Evolutionary conservation across 345 rosid species (phyloP).

Genomic region (Aurinia saxatilis): DNA sequence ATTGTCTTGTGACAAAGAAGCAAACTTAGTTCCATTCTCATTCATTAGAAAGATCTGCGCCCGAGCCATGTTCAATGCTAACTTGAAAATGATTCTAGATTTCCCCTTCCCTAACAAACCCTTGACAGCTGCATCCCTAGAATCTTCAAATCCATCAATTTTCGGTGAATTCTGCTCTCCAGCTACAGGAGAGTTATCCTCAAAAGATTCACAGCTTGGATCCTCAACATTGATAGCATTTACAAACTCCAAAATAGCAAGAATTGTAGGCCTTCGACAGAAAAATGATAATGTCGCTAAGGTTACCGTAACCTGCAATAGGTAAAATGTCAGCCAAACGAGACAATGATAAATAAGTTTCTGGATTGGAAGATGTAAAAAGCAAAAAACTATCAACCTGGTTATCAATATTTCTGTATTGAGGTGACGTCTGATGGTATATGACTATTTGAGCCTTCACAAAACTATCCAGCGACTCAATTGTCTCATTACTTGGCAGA

Average conservation of each 20-base stretch:
- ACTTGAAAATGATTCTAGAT: conserved; percentile 70
- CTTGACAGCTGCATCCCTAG: conserved; percentile 62
- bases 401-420: conserved; percentile 64
- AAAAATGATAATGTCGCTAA: conserved; percentile 84
- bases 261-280: conserved; percentile 91
- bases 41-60: conserved; percentile 91
- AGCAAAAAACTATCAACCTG: conserved; percentile 39
- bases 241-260: conserved; percentile 89
- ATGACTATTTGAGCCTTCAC: conserved; percentile 88
- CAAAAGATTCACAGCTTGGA: conserved; percentile 48
- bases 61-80: conserved; percentile 77
- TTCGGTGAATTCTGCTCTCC: conserved; percentile 33
- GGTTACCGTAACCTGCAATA: conserved; percentile 66
- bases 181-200: conserved; percentile 49
- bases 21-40: conserved; percentile 82
- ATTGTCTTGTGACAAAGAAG: conserved; percentile 85
- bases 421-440: conserved; percentile 64
- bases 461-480: conserved; percentile 65
- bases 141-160: conserved; percentile 41
- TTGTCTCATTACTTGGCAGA: conserved; percentile 35
- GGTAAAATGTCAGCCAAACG: conserved; percentile 14
- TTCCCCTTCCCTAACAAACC: conserved; percentile 94
- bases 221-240: conserved; percentile 61
- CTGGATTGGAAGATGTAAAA: conserved; percentile 1
- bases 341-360: conserved; percentile 2